phyloP scores from a whole-genome alignment of 2,329 filamentous ascomycete species.

The Penicillium fuscoglaucum region DNA sequence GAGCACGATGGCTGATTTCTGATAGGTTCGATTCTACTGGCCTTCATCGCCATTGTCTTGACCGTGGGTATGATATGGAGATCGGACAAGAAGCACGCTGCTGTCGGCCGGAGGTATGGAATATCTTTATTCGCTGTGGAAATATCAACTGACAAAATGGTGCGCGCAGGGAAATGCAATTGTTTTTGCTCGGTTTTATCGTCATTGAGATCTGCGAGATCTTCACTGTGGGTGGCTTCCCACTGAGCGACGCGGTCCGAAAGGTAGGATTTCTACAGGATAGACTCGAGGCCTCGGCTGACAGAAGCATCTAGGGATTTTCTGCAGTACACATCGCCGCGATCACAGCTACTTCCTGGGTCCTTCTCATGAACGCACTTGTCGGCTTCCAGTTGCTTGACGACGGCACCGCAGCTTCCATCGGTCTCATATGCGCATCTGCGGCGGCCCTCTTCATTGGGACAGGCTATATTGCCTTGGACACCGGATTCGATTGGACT shows the following conservation, averaged over 20 bases:
- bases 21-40: constrained; percentile 81
- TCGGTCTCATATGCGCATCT: constrained; percentile 73
- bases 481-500: constrained; percentile 87
- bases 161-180: constrained; percentile 81
- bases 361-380: constrained; percentile 85
- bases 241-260: constrained; percentile 67
- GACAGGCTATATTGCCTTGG: constrained; percentile 91
- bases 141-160: constrained; percentile 16
- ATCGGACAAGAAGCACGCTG: constrained; percentile 87
- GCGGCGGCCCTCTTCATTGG: constrained; percentile 75
- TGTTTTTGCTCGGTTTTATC: constrained; percentile 85
- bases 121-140: neutral
- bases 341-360: constrained; percentile 85
- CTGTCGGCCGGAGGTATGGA: constrained; percentile 82
- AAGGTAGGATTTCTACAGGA: constrained; percentile 54
- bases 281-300: constrained; percentile 9
- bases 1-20: constrained; percentile 16
- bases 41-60: constrained; percentile 70
- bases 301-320: constrained; percentile 63
- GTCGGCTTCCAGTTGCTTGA: constrained; percentile 93
- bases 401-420: constrained; percentile 82
- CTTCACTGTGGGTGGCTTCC: constrained; percentile 89
- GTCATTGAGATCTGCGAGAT: constrained; percentile 93
- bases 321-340: constrained; percentile 86
- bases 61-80: constrained; percentile 69